Evolutionary conservation across 2,329 filamentous ascomycete species (phyloP), one percentile per base, ranked within the genome.

Genomic region (Clarireedia hainanense): DNA sequence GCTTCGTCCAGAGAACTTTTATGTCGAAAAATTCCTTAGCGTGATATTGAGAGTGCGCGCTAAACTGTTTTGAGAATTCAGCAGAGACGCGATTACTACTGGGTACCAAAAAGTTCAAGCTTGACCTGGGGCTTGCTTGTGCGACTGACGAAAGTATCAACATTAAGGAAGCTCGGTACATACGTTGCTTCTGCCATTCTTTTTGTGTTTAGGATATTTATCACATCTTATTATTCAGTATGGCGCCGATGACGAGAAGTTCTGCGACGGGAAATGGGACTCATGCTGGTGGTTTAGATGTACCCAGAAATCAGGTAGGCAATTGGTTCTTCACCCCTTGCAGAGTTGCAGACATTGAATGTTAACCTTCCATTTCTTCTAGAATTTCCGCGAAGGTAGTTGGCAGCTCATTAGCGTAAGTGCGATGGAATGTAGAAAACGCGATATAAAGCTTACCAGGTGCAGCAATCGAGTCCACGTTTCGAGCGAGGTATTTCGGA

Each of bases 221-320:
- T 30, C 20, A 9, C 17, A 40, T 10, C 20, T 10, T 46, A 46
- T 48, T 30, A n/a, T 12, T 26, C 47, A 57, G 7, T 14, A 69
- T 69, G 68, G 67, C 68, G 46, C 68, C 66, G 7, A 66, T 70
- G 55, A 67, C 64, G 15, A 60, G 65, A 30, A 64, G 58, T 39
- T 53, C 57, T 56, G 30, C 30, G 30, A 34, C 30, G 30, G 60
- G 58, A 10, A 51, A 64, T 37, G 57, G 58, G 15, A 58, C 60
- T 40, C 57, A 55, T n/a, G 39, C 52, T n/a, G 61, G 64, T 43
- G 59, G 59, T 47, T 53, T 53, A 24, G 7, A 48, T 40, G 50
- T 59, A 30, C 50, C 57, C 23, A 51, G 50, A 47, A 50, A 56
- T 39, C 46, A 48, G 27, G 59, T 53, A 61, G 27, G 2, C 15